phyloP scores from a whole-genome alignment of 108 stramenopile species.

The Mayamaea pseudoterrestris region DNA sequence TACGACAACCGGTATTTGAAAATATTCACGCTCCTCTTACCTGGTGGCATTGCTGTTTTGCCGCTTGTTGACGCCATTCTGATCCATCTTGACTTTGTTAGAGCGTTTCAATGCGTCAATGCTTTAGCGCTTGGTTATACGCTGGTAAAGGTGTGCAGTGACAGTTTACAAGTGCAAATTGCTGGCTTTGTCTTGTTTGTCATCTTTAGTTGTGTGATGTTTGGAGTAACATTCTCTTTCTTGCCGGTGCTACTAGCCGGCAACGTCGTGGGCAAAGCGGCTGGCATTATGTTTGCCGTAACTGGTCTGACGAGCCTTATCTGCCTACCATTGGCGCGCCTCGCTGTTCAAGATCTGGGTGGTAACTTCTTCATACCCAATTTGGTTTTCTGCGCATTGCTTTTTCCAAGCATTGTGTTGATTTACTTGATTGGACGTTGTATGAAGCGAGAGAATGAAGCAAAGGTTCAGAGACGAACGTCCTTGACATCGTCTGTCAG shows the following conservation, averaged over 20 bases:
- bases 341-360: constrained; percentile 11
- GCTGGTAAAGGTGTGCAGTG: constrained; percentile 9
- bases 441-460: not conserved
- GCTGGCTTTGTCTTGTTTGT: constrained; percentile 34
- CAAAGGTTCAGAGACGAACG: not conserved
- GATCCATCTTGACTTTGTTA: constrained; percentile 15
- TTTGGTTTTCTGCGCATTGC: constrained; percentile 13
- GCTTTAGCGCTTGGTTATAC: constrained; percentile 14
- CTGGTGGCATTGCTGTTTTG: constrained; percentile 22
- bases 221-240: constrained; percentile 18
- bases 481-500: no score
- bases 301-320: constrained; percentile 15
- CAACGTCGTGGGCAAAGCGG: constrained; percentile 17
- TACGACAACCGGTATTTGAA: constrained; percentile 22
- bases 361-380: constrained; percentile 33
- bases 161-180: constrained; percentile 28
- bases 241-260: constrained; percentile 12
- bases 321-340: constrained; percentile 23
- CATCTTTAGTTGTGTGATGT: constrained; percentile 30
- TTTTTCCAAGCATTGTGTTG: constrained; percentile 9
- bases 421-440: constrained; percentile 10
- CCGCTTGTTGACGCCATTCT: constrained; percentile 23
- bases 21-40: constrained; percentile 29
- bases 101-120: constrained; percentile 15
- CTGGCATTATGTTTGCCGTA: constrained; percentile 12